Base-by-base conservation (phyloP, 2,329 filamentous ascomycete species). In the Ciborinia camelliae region DNA sequence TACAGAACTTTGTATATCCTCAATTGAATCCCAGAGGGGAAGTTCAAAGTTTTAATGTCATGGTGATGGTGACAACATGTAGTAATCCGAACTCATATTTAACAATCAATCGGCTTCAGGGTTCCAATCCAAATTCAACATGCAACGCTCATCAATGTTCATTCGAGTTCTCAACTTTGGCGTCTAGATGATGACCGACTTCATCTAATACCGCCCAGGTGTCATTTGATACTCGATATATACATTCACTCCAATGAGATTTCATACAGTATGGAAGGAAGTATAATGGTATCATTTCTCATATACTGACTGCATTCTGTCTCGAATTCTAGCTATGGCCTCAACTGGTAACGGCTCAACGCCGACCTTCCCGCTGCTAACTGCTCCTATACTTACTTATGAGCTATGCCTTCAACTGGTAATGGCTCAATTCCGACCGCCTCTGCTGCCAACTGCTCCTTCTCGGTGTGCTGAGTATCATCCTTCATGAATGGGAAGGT, bases 401-500 rank as follows among this genome's bases (percentile, higher is more conserved):
- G 41, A 35, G 41, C n/a, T 35, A 86, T 85, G 66, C 84, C 87
- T 76, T 90, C 86, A 68, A 82, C 86, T 37, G 83, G 79, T 70
- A 81, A 74, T 47, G 87, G 83, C 75, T 84, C 77, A 66, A 90
- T 78, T 43, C 81, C 85, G 37, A 81, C 84, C 63, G 87, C 82
- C 78, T 90, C 87, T 2, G 86, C 87, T 15, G 86, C 86, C 67
- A 80, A 76, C 70, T 76, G 76, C 63, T 79, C 78, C 75, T 81
- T 80, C 75, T 81, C 80, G 67, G 18, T 14, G 9, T 77, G 75
- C 45, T 76, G 75, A 69, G 82, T 80, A 74, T 94, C 90, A 59
- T 94, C 90, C 86, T 96, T 97, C 91, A 99, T 97, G 81, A 97
- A 94, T 14, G 95, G 95, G 86, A 99, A 99, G 10, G 94, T 88